A percentile compares a stretch with the other conserved stretches of the same genome.
Evolutionary conservation across 2,329 filamentous ascomycete species (phyloP).

Genomic region (Cladobotryum protrusum): DNA sequence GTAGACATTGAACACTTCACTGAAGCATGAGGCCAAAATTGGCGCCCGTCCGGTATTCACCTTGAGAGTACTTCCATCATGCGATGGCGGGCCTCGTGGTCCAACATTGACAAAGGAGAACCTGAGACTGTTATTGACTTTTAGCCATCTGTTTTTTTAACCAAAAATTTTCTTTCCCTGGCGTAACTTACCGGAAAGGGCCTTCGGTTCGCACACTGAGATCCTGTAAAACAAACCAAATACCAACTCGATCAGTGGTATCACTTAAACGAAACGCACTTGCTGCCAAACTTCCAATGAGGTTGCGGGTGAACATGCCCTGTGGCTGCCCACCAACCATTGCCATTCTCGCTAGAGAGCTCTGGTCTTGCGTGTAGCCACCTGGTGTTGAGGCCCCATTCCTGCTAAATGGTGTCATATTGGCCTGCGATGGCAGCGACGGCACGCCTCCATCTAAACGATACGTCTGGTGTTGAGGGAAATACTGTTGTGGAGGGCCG

Average conservation of each 20-base stretch:
- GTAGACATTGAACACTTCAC: constrained; percentile 85
- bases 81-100: constrained; percentile 34
- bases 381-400: constrained; percentile 18
- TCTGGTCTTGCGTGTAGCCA: constrained; percentile 26
- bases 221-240: constrained; percentile 97
- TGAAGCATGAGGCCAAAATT: constrained; percentile 79
- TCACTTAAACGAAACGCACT: constrained; percentile 83
- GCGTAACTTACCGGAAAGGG: constrained; percentile 63
- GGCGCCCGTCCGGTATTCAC: constrained; percentile 73
- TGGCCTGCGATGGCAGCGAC: constrained; percentile 22
- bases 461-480: constrained; percentile 27
- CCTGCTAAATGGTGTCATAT: constrained; percentile 20
- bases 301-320: constrained; percentile 89
- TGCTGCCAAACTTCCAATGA: constrained; percentile 86
- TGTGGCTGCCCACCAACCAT: constrained; percentile 48
- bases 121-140: constrained; percentile 40
- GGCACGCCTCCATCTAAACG: constrained; percentile 21
- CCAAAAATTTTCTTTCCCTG: too few species aligned
- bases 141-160: constrained; percentile 13
- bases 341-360: constrained; percentile 27
- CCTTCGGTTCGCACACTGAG: constrained; percentile 92
- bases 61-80: constrained; percentile 31
- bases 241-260: constrained; percentile 70
- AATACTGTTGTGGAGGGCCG: constrained; percentile 33
- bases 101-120: constrained; percentile 84